phyloP scores from a whole-genome alignment of 352 stramenopile species.

The Phytophthora pluvialis region DNA sequence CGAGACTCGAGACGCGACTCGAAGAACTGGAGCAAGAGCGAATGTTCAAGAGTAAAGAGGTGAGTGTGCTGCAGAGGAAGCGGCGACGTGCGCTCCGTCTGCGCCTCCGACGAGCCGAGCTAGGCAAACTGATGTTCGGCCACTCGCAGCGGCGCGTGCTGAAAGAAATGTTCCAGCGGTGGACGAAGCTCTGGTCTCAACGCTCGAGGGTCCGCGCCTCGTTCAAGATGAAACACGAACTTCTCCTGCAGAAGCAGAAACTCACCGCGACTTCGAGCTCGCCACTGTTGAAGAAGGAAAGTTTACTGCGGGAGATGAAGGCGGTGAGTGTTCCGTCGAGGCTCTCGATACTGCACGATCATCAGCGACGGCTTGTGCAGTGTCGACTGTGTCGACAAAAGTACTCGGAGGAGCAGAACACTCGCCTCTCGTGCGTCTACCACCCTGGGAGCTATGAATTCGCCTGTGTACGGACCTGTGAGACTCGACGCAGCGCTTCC shows the following conservation, averaged over 20 bases:
- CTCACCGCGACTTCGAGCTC: constrained; percentile 34
- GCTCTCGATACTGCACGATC: constrained; percentile 61
- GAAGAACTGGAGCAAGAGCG: constrained; percentile 48
- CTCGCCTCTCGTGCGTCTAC: constrained; percentile 65
- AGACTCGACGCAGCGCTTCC: constrained; percentile 36
- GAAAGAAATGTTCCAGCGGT: constrained; percentile 63
- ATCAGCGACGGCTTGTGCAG: constrained; percentile 58
- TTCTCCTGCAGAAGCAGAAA: constrained; percentile 61
- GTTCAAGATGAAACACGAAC: constrained; percentile 72
- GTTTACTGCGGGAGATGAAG: constrained; percentile 19
- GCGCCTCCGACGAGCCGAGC: constrained; percentile 51
- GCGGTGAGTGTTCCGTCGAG: constrained; percentile 30
- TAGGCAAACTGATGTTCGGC: constrained; percentile 65
- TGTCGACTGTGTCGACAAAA: constrained; percentile 68
- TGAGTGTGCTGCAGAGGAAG: constrained; percentile 57
- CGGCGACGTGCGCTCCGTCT: constrained; percentile 49
- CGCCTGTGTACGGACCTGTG: constrained; percentile 63
- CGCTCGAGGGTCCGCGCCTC: constrained; percentile 58
- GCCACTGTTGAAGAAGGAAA: constrained; percentile 20
- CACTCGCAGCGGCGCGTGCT: constrained; percentile 39
- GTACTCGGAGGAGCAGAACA: constrained; percentile 82
- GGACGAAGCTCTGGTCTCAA: constrained; percentile 65
- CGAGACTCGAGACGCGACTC: constrained; percentile 42
- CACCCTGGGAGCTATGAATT: constrained; percentile 71
- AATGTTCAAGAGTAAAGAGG: constrained; percentile 55